Conservation (phyloP, 192 early-diverging fungal genomes). For the Rhizophagus clarus region DNA sequence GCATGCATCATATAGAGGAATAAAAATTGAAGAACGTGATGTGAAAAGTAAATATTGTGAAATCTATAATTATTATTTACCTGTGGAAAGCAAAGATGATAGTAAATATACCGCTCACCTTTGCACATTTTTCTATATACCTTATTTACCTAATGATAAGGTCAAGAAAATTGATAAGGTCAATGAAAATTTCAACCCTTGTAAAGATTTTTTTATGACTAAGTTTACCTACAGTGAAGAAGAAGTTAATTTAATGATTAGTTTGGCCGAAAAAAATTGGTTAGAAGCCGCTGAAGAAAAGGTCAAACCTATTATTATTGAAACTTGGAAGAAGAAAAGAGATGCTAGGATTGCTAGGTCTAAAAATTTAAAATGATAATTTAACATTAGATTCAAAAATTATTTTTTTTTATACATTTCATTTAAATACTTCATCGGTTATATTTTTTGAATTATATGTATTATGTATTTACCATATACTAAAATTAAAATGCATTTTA, state of each 20-base stretch:
- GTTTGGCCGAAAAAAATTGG: conserved; percentile 54
- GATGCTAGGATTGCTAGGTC: background rate
- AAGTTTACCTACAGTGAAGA: conserved; percentile 48
- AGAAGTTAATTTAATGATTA: conserved; percentile 59
- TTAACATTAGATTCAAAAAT: no score
- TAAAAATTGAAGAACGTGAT: background rate
- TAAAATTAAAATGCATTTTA: no score
- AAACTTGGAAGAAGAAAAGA: conserved; percentile 42
- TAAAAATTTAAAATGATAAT: no score
- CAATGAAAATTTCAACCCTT: conserved; percentile 61
- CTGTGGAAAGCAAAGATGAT: background rate
- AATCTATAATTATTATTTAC: conserved; percentile 24
- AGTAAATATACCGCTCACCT: conserved; percentile 30
- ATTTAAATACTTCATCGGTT: no score
- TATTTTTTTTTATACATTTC: no score
- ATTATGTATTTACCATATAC: no score
- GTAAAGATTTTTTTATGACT: conserved; percentile 36
- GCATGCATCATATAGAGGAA: background rate
- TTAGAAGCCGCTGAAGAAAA: conserved; percentile 35
- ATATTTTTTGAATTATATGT: no score
- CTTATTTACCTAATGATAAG: conserved; percentile 61
- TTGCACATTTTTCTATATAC: conserved; percentile 66
- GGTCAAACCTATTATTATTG: conserved; percentile 38
- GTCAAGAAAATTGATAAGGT: conserved; percentile 53
- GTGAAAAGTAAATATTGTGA: conserved; percentile 9